Evolutionary conservation across 345 rosid species (phyloP), one percentile per base, ranked within the genome.

Genomic region (Draba incana): DNA sequence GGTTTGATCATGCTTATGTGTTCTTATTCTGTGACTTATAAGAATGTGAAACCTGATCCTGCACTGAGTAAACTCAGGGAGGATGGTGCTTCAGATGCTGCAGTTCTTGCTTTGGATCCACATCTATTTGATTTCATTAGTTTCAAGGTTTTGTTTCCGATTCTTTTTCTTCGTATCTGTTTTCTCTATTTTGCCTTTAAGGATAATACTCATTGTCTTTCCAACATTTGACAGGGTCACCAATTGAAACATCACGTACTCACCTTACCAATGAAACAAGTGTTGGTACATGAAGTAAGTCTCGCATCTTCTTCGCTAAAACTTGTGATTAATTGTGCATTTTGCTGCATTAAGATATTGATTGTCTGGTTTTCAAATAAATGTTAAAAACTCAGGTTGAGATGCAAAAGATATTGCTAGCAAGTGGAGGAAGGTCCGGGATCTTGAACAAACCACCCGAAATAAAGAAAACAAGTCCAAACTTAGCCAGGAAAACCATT

Each of bases 241-340:
- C 68, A 10, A 56, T 81, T 79, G 41, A 77, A 77, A 78, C 91
- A 86, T 80, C 74, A 83, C 67, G 72, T 78, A 53, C 91, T 94
- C 48, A 71, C 95, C 57, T 53, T 83, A 44, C 84, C 92, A 12
- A 81, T 84, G 92, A 94, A 91, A 84, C 97, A 88, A 81, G 78
- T 88, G 75, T 75, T 91, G 80, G 76, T 83, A 75, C 97, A 91
- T 65, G 99, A 93, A 86, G 96, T 91, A 74, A 75, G 88, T 53
- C 68, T 3, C 30, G 14, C 12, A 54, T 57, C 31, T 51, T 61
- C 44, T 54, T 58, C 54, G 15, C 16, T 15, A n/a, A 25, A 42
- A 27, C 47, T 46, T 58, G 15, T 58, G 49, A 41, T n/a, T 4
- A 12, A 28, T 30, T 30, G 37, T 38, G 66, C 5, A 13, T 71